Evolutionary conservation across 768 basidiomycete genomes (phyloP).

Genomic region (Mycena filopes): DNA sequence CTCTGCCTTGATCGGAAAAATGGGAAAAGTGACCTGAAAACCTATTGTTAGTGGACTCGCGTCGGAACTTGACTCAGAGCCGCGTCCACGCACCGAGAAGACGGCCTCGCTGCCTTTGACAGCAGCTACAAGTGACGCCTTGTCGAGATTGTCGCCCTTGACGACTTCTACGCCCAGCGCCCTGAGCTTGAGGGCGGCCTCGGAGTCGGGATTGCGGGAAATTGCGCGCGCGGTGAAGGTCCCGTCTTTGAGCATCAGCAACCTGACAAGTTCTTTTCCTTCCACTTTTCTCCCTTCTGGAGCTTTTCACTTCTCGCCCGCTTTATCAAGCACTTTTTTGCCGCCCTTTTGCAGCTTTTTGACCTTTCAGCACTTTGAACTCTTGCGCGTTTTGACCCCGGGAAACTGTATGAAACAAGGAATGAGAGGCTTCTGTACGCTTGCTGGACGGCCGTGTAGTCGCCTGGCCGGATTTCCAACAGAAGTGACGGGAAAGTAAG

Average conservation of each 20-base stretch:
- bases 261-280: no score
- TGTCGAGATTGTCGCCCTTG: constrained; percentile 38
- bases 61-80: no score
- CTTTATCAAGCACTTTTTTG: no score
- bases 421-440: neutral
- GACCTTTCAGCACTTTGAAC: no score
- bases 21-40: neutral
- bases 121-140: constrained; percentile 40
- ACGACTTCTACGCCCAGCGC: constrained; percentile 33
- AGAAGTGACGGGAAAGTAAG: no score
- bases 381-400: neutral
- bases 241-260: constrained; percentile 39
- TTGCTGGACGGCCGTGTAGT: no score
- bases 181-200: constrained; percentile 38
- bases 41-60: neutral
- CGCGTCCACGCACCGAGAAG: constrained; percentile 23
- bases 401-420: neutral
- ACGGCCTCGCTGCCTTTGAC: constrained; percentile 44
- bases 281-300: no score
- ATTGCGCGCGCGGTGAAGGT: constrained; percentile 47
- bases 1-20: neutral
- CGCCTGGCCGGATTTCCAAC: no score
- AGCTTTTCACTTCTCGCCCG: no score
- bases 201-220: constrained; percentile 42
- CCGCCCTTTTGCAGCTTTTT: no score